Base-by-base conservation (phyloP, 768 basidiomycete genomes). In the Russula abietina region DNA sequence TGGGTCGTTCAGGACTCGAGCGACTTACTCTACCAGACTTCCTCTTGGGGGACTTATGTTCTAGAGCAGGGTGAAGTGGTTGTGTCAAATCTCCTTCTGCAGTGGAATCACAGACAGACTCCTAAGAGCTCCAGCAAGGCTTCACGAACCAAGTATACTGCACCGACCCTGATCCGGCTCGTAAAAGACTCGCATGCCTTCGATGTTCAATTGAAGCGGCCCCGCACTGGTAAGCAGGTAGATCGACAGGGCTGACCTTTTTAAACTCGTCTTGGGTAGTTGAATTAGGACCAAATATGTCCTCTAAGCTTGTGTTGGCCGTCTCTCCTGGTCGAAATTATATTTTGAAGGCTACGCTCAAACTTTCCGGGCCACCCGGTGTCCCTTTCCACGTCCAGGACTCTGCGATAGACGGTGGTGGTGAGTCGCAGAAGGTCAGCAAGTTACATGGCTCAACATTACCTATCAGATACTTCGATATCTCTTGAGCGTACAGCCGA, bases 271-370 rank as follows among this genome's bases (percentile, higher is more conserved):
- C 11, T 33, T 12, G 30, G 51, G 51, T 28, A 36, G 38, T 45
- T 19, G 30, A 57, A 91, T 90, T 89, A 63, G 81, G 86, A 70
- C 82, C 91, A 17, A 88, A 86, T 30, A 76, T 78, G 61, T 74
- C 80, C 12, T 77, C 85, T 14, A 78, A 73, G 28, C 72, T 91
- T 19, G 76, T 81, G 60, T 73, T 90, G 33, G 74, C 76, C 3
- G 56, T 93, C n/a, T 81, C 78, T 17, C 84, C 86, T 12, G 88
- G 91, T 12, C 80, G 87, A 46, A 93, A 93, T 69, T 73, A 81
- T 26, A 69, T 90, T n/a, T 71, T 75, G 5, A 78, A 77, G 61
- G 81, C 82, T 16, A 79, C 74, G 10, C 67, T 92, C 49, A 81
- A 76, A 54, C 73, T 91, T 24, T 74, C 78, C 22, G 78, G 83